Conservation (phyloP, 2,329 filamentous ascomycete species). For the Colletotrichum horii region DNA sequence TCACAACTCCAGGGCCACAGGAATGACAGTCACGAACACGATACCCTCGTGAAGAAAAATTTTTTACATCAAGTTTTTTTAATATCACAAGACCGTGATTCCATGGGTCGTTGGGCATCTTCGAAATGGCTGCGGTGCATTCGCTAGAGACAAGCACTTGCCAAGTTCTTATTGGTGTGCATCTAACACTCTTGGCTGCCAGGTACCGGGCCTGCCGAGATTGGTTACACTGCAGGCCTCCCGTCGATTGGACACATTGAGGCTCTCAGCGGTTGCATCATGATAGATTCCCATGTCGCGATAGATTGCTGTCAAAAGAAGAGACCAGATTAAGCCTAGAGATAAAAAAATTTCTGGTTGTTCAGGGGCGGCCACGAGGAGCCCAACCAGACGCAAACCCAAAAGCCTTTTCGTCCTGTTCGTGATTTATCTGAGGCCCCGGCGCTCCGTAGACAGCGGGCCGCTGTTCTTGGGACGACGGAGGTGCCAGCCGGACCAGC, state of each 20-base stretch:
- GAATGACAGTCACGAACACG: fast-evolving
- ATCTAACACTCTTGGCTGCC: neutral
- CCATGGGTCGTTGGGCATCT: neutral
- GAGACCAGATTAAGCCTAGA: neutral
- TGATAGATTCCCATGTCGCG: neutral
- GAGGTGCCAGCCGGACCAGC: neutral
- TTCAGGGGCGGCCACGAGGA: neutral
- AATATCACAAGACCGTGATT: neutral
- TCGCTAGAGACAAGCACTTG: neutral
- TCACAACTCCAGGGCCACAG: neutral
- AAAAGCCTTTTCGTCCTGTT: neutral
- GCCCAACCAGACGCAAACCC: neutral
- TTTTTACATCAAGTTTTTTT: neutral
- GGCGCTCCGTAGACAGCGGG: neutral
- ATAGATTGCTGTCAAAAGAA: neutral
- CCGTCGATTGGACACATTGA: neutral
- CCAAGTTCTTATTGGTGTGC: neutral
- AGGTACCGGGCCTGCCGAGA: neutral
- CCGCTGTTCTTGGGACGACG: neutral
- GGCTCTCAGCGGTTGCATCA: neutral
- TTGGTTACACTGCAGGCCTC: neutral
- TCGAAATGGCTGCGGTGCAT: neutral
- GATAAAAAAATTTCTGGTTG: neutral
- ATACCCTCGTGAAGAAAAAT: neutral
- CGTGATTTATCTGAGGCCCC: neutral